Evolutionary conservation across 768 basidiomycete genomes (phyloP), one percentile per base, ranked within the genome.

Genomic region (Leccinum aurantiacum): DNA sequence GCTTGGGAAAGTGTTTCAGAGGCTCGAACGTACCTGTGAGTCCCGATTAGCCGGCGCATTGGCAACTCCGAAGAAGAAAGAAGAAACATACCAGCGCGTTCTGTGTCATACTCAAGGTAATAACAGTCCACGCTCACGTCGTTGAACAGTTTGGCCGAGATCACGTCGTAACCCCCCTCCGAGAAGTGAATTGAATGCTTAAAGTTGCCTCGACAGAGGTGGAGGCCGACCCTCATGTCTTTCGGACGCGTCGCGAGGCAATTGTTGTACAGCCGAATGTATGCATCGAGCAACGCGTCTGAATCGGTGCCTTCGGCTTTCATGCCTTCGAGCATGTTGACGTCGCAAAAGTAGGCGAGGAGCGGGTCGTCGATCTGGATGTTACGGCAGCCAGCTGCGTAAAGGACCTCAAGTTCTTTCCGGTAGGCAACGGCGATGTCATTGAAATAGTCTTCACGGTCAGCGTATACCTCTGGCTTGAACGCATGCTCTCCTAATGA

Each of bases 341-440:
- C 84, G 58, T 79, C 79, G 69, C 90, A 92, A 68, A 90, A 89
- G 74, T 86, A 90, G 46, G 79, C 76, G 27, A 82, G 75, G 11
- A 79, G 71, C 3, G 81, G 81, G 66, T 79, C 79, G 61, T 81
- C 79, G 60, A 79, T 76, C 58, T 83, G 80, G 59, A 78, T 70
- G 69, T 78, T 79, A 38, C 69, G 71, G 47, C 62, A 77, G 15
- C 82, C 82, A 1, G 75, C 75, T 1, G 69, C 74, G 67, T 83
- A 82, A 6, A 83, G 73, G 29, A 75, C 74, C 44, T 73, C 69
- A 37, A 83, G 71, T 65, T 83, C 82, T 44, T 74, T 75, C 52
- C 71, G 73, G 64, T 82, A 83, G 1, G 80, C 80, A 17, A 72
- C 63, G 3, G 77, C 80, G 54, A 82, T 75, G 66, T 83, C 82